A percentile compares a stretch with the other conserved stretches of the same genome.
Conservation (phyloP, 2,329 filamentous ascomycete species). For the Aspergillus pseudoterreus region DNA sequence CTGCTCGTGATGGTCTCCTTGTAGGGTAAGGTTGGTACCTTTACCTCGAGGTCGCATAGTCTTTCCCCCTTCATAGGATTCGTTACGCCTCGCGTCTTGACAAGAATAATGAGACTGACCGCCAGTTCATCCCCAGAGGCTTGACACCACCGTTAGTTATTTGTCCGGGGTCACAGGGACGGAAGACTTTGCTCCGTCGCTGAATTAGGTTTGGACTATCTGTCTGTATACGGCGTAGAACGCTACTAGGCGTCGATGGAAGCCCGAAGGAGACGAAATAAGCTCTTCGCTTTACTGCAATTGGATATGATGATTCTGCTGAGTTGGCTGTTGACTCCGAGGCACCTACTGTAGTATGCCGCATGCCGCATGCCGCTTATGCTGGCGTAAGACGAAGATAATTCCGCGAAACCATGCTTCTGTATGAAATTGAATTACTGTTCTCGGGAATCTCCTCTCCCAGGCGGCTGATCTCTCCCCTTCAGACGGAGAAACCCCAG, state of each 20-base stretch:
- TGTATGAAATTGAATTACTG: too few species aligned
- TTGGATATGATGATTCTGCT: not conserved
- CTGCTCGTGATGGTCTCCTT: slow-evolving; percentile 4
- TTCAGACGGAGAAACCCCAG: not conserved
- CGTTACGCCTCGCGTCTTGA: too few species aligned
- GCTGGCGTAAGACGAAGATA: too few species aligned
- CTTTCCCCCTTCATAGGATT: too few species aligned
- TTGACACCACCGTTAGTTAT: too few species aligned
- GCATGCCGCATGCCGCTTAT: too few species aligned
- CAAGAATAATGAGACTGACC: not conserved
- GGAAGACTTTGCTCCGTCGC: slow-evolving; percentile 10
- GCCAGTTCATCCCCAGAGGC: not conserved
- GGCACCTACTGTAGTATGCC: too few species aligned
- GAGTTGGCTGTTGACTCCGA: too few species aligned
- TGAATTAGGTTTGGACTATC: not conserved
- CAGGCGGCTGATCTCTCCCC: not conserved
- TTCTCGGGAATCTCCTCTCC: not conserved
- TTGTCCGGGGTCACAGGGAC: not conserved
- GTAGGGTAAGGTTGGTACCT: not conserved
- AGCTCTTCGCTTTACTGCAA: not conserved
- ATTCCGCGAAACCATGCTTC: too few species aligned
- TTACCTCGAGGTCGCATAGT: too few species aligned
- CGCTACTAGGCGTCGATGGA: slow-evolving; percentile 1
- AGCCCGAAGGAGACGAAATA: not conserved
- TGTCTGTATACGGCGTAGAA: not conserved